These are phyloP conservation scores for Kwoniella shivajii DNA, from an alignment of 1,284 basidiomycete genomes.

Conservation along the genomic window DNA sequence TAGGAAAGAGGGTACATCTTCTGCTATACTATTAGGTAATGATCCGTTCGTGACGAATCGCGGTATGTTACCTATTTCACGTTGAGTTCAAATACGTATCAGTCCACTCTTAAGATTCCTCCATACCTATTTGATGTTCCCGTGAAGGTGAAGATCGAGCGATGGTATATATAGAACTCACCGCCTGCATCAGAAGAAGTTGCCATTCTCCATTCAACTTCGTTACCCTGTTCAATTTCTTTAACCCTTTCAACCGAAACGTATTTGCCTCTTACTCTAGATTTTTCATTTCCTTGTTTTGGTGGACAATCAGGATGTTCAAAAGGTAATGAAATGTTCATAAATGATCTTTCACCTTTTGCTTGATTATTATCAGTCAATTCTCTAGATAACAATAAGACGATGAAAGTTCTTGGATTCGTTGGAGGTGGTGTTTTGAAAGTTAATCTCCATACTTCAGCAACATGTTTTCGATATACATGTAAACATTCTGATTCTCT, in stretches of 20 bases:
- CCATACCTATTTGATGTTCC: background rate
- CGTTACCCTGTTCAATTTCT: constrained; percentile 34
- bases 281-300: constrained; percentile 44
- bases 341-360: constrained; percentile 39
- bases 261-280: constrained; percentile 49
- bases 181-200: constrained; percentile 52
- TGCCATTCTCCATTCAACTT: constrained; percentile 52
- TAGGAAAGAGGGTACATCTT: constrained; percentile 52
- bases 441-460: constrained; percentile 52
- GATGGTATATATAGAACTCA: constrained; percentile 15
- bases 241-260: constrained; percentile 48
- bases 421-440: constrained; percentile 52
- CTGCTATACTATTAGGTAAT: constrained; percentile 46
- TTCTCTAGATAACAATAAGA: constrained; percentile 44
- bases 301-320: constrained; percentile 43
- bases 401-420: constrained; percentile 50
- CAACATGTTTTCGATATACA: constrained; percentile 44
- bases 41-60: constrained; percentile 48
- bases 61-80: constrained; percentile 43
- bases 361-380: constrained; percentile 25
- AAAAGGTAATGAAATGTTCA: constrained; percentile 53
- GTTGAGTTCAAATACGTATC: background rate
- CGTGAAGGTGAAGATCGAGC: background rate
- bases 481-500: constrained; percentile 48
- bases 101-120: too few relatives aligned